A percentile compares a stretch with the other conserved stretches of the same genome.
Conservation (phyloP, 768 basidiomycete genomes). For the Suillus americanus region DNA sequence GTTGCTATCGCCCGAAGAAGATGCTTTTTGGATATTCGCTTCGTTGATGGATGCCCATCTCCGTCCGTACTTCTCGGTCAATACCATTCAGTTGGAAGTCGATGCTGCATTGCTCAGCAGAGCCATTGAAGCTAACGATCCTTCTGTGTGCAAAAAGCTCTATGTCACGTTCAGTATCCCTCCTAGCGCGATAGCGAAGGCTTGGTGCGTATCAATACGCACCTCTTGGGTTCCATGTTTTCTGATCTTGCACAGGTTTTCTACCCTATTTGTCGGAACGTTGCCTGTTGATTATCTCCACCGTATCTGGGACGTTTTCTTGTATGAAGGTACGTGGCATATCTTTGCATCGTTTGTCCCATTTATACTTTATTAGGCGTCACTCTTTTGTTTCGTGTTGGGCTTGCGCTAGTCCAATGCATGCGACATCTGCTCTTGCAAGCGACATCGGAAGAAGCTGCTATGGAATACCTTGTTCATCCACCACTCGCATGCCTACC, state of each 20-base stretch:
- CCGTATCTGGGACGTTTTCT: slow-evolving; percentile 80
- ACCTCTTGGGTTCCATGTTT: background rate
- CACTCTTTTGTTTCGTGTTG: slow-evolving; percentile 73
- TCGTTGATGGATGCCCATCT: slow-evolving; percentile 84
- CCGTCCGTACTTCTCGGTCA: slow-evolving; percentile 72
- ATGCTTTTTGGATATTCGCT: slow-evolving; percentile 89
- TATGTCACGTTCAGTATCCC: slow-evolving; percentile 63
- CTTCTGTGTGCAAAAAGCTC: slow-evolving; percentile 60
- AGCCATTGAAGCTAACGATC: slow-evolving; percentile 64
- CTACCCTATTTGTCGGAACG: slow-evolving; percentile 64
- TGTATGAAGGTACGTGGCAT: slow-evolving; percentile 64
- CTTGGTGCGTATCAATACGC: slow-evolving; percentile 51
- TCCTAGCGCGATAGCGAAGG: slow-evolving; percentile 55
- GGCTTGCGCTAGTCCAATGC: slow-evolving; percentile 60
- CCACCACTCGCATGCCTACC: slow-evolving; percentile 58
- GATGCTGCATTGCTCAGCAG: slow-evolving; percentile 71
- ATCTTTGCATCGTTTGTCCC: background rate
- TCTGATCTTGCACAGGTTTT: slow-evolving; percentile 52
- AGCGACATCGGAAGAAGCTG: slow-evolving; percentile 43
- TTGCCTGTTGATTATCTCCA: slow-evolving; percentile 66
- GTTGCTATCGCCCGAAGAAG: slow-evolving; percentile 78
- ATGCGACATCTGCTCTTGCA: slow-evolving; percentile 62
- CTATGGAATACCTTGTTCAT: slow-evolving; percentile 47
- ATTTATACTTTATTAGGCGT: slow-evolving; percentile 46
- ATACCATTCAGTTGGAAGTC: slow-evolving; percentile 66